Percentiles rank a stretch among this genome's conserved stretches.
Evolutionary conservation across 257 asterid species (phyloP).

Genomic region (Solanum paucissectum): DNA sequence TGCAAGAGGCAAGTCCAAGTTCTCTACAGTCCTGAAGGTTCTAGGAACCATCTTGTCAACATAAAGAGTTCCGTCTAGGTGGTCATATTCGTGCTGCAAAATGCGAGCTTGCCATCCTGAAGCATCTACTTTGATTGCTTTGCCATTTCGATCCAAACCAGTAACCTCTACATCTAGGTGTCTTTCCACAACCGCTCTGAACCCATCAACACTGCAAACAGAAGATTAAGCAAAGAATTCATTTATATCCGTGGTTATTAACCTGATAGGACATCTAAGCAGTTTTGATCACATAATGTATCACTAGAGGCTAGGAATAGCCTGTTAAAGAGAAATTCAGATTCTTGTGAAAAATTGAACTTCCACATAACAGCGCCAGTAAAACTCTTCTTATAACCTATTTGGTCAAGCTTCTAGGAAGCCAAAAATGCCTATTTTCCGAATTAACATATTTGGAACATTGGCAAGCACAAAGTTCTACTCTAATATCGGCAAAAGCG

Average conservation of each 20-base stretch:
- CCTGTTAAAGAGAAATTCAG: neutral
- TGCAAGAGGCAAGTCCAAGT: constrained; percentile 77
- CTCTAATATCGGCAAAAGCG: neutral
- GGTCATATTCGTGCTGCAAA: constrained; percentile 88
- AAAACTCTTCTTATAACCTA: neutral
- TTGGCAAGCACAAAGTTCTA: neutral
- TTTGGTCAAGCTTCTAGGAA: neutral
- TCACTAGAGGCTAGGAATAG: neutral
- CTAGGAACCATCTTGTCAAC: constrained; percentile 79
- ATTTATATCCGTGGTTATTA: neutral
- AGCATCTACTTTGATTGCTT: constrained; percentile 61
- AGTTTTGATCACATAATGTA: neutral
- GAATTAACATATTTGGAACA: neutral
- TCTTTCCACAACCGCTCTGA: constrained; percentile 83
- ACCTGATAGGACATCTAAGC: neutral
- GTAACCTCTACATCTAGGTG: constrained; percentile 69
- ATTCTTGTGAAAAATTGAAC: neutral
- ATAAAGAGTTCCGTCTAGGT: constrained; percentile 70
- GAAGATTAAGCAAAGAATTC: neutral
- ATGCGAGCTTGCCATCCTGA: constrained; percentile 98
- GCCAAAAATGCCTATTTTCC: neutral
- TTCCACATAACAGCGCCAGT: neutral
- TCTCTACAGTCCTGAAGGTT: constrained; percentile 64
- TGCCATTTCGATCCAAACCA: constrained; percentile 58
- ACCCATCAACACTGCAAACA: constrained; percentile 59